Percentiles rank a stretch among this genome's conserved stretches.
Evolutionary conservation across 345 rosid species (phyloP).

Genomic region (Hypericum perforatum): DNA sequence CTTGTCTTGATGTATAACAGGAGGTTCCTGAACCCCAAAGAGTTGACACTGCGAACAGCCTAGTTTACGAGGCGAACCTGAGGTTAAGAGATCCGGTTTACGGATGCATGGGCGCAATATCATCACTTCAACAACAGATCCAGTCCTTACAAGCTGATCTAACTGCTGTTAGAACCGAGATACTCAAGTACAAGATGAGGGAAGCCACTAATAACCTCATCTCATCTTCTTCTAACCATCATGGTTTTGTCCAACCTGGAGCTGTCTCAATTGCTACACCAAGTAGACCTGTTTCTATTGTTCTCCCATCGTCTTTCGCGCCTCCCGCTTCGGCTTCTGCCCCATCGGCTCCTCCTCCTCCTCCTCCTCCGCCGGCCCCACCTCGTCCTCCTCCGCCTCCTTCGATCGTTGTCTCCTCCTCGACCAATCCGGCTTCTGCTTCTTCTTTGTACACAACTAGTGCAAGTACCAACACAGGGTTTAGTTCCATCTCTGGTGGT

Average conservation of each 20-base stretch:
- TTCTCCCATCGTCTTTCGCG: constrained; percentile 19
- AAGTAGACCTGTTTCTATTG: no score
- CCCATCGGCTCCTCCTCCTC: constrained; percentile 25
- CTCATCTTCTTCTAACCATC: constrained; percentile 32
- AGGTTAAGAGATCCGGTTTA: constrained; percentile 1
- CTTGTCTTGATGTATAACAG: not conserved
- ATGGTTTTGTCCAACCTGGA: constrained; percentile 43
- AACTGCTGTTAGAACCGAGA: not conserved
- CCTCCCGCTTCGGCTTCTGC: constrained; percentile 28
- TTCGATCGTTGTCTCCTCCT: constrained; percentile 1
- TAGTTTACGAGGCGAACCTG: not conserved
- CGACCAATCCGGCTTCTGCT: constrained; percentile 27
- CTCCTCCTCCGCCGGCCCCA: no score
- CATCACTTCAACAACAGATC: not conserved
- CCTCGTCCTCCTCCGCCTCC: not conserved
- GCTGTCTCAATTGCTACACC: constrained; percentile 37
- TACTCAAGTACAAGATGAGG: constrained; percentile 33
- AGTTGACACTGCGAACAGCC: not conserved
- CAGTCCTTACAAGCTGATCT: not conserved
- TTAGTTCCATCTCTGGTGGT: constrained; percentile 48
- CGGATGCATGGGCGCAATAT: constrained; percentile 1
- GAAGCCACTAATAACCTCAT: constrained; percentile 27
- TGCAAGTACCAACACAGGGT: constrained; percentile 27
- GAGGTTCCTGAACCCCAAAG: not conserved
- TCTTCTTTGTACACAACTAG: constrained; percentile 47